Evolutionary conservation across 805 yeast genomes (phyloP).

Genomic region (Wickerhamomyces chaumierensis): DNA sequence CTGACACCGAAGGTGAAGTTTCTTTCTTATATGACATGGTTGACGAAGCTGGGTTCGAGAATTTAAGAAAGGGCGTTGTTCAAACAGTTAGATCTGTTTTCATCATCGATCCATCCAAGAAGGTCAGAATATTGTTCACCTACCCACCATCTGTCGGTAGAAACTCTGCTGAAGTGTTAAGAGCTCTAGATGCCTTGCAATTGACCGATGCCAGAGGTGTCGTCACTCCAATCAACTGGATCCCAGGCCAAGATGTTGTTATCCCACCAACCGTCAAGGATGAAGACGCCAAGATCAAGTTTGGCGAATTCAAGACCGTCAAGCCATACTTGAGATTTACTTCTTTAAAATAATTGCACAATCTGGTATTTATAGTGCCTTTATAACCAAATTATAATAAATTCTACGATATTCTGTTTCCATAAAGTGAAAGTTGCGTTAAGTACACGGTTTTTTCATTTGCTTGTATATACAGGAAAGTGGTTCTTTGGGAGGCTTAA

Average conservation of each 20-base stretch:
- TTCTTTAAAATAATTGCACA: constrained; percentile 1
- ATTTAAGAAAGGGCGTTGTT: constrained; percentile 60
- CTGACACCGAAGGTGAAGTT: constrained; percentile 77
- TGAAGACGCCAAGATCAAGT: constrained; percentile 69
- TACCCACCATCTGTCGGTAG: constrained; percentile 95
- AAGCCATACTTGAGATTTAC: constrained; percentile 85
- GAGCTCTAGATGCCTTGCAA: constrained; percentile 85
- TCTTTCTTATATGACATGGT: constrained; percentile 82
- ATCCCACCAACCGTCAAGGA: constrained; percentile 80
- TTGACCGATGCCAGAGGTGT: constrained; percentile 72
- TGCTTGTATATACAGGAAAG: not conserved
- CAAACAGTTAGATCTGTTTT: constrained; percentile 89
- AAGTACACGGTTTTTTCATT: too few species aligned
- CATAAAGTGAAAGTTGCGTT: too few species aligned
- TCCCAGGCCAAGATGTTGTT: constrained; percentile 80
- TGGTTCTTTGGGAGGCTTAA: too few species aligned
- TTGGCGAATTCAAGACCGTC: constrained; percentile 76
- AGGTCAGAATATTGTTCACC: constrained; percentile 73
- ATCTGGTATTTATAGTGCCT: too few species aligned
- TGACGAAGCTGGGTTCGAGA: constrained; percentile 73
- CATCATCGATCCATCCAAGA: constrained; percentile 83
- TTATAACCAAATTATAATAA: too few species aligned
- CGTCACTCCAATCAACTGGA: constrained; percentile 91
- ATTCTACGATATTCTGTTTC: too few species aligned
- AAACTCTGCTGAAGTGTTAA: constrained; percentile 84